Percentiles rank a stretch among this genome's conserved stretches.
Conservation (phyloP, 2,329 filamentous ascomycete genomes). For the Phoma herbarum region DNA sequence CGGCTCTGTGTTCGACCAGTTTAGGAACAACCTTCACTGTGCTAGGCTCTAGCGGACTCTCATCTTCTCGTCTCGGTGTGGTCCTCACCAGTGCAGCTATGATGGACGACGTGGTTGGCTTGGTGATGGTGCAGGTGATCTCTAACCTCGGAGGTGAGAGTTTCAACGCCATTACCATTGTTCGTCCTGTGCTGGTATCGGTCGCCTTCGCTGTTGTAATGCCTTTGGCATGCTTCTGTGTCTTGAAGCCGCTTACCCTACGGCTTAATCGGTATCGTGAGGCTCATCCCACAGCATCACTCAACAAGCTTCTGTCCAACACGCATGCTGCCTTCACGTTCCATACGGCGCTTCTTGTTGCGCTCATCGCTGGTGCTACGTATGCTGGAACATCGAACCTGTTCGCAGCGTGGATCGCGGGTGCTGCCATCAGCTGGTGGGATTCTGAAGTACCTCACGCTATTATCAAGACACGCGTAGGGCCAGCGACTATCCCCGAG, state of each 20-base stretch:
- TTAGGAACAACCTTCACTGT: conserved; percentile 76
- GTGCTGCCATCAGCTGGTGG: conserved; percentile 69
- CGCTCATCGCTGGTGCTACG: conserved; percentile 59
- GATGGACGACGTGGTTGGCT: conserved; percentile 80
- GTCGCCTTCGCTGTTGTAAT: conserved; percentile 61
- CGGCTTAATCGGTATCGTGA: conserved; percentile 47
- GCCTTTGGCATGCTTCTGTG: conserved; percentile 59
- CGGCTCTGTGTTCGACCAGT: conserved; percentile 76
- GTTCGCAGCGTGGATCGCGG: conserved; percentile 68
- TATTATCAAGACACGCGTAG: not conserved
- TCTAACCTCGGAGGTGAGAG: conserved; percentile 65
- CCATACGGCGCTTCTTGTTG: conserved; percentile 62
- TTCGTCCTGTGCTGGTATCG: conserved; percentile 63
- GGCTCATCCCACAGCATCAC: conserved; percentile 22
- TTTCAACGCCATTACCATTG: conserved; percentile 55
- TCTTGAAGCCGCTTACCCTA: conserved; percentile 55
- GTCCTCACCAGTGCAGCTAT: conserved; percentile 78
- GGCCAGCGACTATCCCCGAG: not conserved
- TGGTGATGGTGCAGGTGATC: conserved; percentile 81
- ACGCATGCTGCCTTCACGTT: conserved; percentile 54
- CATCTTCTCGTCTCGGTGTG: conserved; percentile 64
- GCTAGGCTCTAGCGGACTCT: conserved; percentile 67
- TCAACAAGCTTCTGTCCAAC: conserved; percentile 39
- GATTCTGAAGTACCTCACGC: conserved; percentile 53
- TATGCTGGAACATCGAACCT: conserved; percentile 71